Evolutionary conservation across 371 early-diverging fungal species (phyloP), one percentile per base, ranked within the genome.

Genomic region (Rhizopus delemar): DNA sequence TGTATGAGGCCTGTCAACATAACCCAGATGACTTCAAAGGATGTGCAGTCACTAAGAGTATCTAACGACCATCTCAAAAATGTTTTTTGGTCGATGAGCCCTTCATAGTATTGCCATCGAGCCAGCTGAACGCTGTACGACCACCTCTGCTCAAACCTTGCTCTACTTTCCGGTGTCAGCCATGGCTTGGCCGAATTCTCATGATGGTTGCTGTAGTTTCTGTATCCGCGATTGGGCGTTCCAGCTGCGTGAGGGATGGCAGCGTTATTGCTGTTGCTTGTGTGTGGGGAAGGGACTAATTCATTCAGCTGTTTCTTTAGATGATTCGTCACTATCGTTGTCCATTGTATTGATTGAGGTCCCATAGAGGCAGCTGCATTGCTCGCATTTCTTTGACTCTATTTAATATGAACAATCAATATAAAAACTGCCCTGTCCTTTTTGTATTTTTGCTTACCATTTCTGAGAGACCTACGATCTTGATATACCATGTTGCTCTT

Each of bases 401-500:
- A 66, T 15, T 22, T 11, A 13, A 15, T 31, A 9, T 13, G 5
- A 16, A 39, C 22, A 22, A 22, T 22, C 22, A 22, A 22, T 22
- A 22, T 22, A 2, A 22, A 22, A 22, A 22, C 22, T 22, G 22
- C 22, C 9, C 31, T 11, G 8, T 16, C 5, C 8, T 39, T 35
- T 50, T 49, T 43, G 41, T 15, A 16, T 54, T 46, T 46, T 34
- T 9, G 33, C 59, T 72, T 68, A 83, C 78, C 81, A 86, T 84
- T 66, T 86, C 87, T 28, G 76, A 75, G 16, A 81, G 55, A 35
- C 82, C 90, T 5, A 87, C 82, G 34, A 89, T 76, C 56, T 89
- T 86, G 36, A 90, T 86, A 51, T 83, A 87, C 91, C 91, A 91
- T 7, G 88, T 73, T 0, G 91, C 90, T n/a, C 90, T 76, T 41